Base-by-base conservation (phyloP, 257 asterid species). In the Solanum habrochaites region DNA sequence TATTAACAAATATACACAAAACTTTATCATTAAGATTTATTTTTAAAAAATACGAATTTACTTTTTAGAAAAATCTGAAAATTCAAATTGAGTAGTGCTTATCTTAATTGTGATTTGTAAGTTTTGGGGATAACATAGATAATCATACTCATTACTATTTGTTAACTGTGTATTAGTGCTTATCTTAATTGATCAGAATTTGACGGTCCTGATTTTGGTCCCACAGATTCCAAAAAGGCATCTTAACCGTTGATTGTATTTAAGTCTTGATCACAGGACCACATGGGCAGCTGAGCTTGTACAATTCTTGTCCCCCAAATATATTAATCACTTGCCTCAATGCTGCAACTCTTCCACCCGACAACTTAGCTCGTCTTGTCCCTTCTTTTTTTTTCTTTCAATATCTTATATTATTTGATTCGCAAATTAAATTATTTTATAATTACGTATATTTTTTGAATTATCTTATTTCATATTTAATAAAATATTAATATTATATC, bases 261-360 rank as follows among this genome's bases (percentile, higher is more conserved):
- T 16, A 72, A 77, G 32, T 72, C 84, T 69, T 64, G 82, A 62
- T 12, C 83, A 29, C 72, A 87, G 72, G 85, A 89, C 91, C 94
- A 89, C 90, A 72, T 90, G 91, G 94, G 93, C 90, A 93, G 92
- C 89, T 88, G 89, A 43, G 90, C 90, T 89, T 93, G 96, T 92
- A 94, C 87, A 90, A 87, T 91, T 35, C 88, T 27, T 93, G 95
- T 92, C 92, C 91, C 92, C 52, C 15, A 85, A 85, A 73, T 88
- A 35, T 83, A 35, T 78, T 32, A 87, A 87, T 42, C 92, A 86
- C 42, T 90, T 89, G 89, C 88, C 90, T 89, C 89, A 69, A 88
- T 45, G 11, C 70, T 90, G 93, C 93, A 73, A 52, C 90, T 47
- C 43, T 10, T 85, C 58, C 89, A 27, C 83, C 93, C 92, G 94